Evolutionary conservation across 352 stramenopile species (phyloP).

Genomic region (Phytopythium vexans): DNA sequence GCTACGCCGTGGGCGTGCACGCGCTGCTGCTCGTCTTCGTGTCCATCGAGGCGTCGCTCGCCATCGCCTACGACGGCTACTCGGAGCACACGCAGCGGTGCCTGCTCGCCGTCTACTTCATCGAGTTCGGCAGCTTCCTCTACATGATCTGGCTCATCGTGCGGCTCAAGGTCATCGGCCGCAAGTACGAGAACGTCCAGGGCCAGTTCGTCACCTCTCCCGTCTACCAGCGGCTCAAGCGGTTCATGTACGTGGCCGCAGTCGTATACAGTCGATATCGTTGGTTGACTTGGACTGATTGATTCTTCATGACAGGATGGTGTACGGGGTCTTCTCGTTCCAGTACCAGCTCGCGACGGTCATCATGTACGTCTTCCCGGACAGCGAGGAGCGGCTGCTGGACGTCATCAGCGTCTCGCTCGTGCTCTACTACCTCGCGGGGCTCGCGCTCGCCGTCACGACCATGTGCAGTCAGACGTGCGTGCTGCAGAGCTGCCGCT

Average conservation of each 20-base stretch:
- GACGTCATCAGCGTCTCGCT: conserved; percentile 41
- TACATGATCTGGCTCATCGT: conserved; percentile 51
- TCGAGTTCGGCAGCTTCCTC: conserved; percentile 43
- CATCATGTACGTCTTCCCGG: conserved; percentile 34
- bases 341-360: conserved; percentile 58
- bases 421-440: conserved; percentile 36
- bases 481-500: conserved; percentile 30
- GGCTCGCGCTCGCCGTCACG: conserved; percentile 38
- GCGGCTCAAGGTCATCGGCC: conserved; percentile 40
- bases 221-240: conserved; percentile 66
- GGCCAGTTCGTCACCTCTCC: conserved; percentile 61
- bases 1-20: conserved; percentile 27
- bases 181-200: conserved; percentile 65
- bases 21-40: conserved; percentile 24
- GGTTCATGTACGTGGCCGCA: conserved; percentile 38
- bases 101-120: conserved; percentile 37
- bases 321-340: conserved; percentile 57
- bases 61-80: conserved; percentile 34
- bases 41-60: conserved; percentile 24
- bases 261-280: too few species aligned
- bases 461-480: conserved; percentile 50
- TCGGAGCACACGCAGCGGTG: conserved; percentile 42
- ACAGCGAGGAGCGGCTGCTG: conserved; percentile 23
- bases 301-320: conserved; percentile 25
- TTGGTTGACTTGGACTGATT: too few species aligned